A percentile compares a stretch with the other conserved stretches of the same genome.
These are phyloP conservation scores for Populus hybrid DNA, from an alignment of 441 rosid genomes.

Conservation along the genomic window DNA sequence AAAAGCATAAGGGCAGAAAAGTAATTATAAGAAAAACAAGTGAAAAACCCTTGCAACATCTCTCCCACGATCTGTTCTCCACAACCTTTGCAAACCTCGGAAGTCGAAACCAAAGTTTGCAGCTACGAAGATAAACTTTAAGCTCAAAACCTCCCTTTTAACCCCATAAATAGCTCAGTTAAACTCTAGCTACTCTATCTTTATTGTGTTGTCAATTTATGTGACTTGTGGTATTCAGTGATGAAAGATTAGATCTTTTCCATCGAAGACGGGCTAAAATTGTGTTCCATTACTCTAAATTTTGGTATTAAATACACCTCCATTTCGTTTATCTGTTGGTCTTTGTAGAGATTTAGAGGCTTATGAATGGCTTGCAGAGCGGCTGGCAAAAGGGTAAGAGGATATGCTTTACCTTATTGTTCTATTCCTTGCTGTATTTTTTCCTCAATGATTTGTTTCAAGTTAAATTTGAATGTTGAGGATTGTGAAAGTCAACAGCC, in stretches of 20 bases:
- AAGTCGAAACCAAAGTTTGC: not conserved
- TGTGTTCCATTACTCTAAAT: not conserved
- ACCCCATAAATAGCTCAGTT: not conserved
- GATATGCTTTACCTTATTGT: not conserved
- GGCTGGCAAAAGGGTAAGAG: constrained; percentile 43
- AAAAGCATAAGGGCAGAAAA: not conserved
- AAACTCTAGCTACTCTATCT: not conserved
- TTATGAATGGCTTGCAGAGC: constrained; percentile 65
- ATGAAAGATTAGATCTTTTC: not conserved
- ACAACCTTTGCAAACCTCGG: not conserved
- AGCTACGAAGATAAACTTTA: not conserved
- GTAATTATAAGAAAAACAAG: not conserved
- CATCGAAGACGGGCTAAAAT: not conserved
- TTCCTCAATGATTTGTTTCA: not conserved
- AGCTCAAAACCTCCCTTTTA: not conserved
- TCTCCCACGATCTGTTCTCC: too few species aligned
- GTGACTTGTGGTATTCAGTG: not conserved
- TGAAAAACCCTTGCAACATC: not conserved
- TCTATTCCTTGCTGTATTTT: not conserved
- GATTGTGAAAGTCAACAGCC: not conserved
- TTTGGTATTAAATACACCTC: not conserved
- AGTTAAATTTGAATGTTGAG: not conserved
- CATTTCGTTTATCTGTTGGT: not conserved
- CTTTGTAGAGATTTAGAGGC: constrained; percentile 12
- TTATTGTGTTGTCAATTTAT: not conserved